Conservation (phyloP, 2,329 filamentous ascomycete species). For the Pezicula radicicola region DNA sequence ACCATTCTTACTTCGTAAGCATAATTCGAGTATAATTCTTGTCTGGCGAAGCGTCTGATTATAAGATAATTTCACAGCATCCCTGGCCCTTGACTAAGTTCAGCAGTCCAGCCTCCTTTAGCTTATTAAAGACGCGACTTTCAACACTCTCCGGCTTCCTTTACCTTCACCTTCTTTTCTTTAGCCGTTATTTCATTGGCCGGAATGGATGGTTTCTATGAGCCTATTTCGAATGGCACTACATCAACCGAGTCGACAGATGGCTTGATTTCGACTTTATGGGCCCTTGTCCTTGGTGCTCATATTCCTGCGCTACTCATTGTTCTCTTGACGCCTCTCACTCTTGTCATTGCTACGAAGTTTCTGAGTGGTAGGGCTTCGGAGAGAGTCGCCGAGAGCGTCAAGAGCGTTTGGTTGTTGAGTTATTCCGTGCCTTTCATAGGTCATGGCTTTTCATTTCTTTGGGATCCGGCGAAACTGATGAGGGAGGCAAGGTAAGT, state of each 20-base stretch:
- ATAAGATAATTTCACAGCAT: too few relatives aligned
- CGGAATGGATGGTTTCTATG: constrained; percentile 21
- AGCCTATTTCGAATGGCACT: constrained; percentile 1
- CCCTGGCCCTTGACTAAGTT: too few relatives aligned
- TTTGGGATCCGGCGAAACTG: constrained; percentile 18
- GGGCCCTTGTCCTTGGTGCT: constrained; percentile 2
- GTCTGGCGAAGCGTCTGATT: too few relatives aligned
- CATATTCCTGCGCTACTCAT: constrained; percentile 7
- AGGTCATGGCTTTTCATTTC: constrained; percentile 48
- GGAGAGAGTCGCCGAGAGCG: constrained; percentile 1
- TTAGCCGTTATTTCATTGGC: background rate
- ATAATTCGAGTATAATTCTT: too few relatives aligned
- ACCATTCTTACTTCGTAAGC: too few relatives aligned
- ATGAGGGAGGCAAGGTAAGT: constrained; percentile 19
- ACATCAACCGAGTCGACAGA: background rate
- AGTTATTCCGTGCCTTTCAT: constrained; percentile 60
- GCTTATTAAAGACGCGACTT: background rate
- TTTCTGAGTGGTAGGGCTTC: constrained; percentile 17
- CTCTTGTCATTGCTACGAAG: constrained; percentile 18
- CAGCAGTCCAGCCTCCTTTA: background rate
- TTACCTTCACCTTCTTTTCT: background rate
- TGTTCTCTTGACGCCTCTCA: constrained; percentile 14
- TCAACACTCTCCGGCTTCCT: background rate
- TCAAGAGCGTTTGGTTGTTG: constrained; percentile 39
- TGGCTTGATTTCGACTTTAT: constrained; percentile 3